Evolutionary conservation across 192 early-diverging fungal species (phyloP).

Genomic region (Entrophospora sp.): DNA sequence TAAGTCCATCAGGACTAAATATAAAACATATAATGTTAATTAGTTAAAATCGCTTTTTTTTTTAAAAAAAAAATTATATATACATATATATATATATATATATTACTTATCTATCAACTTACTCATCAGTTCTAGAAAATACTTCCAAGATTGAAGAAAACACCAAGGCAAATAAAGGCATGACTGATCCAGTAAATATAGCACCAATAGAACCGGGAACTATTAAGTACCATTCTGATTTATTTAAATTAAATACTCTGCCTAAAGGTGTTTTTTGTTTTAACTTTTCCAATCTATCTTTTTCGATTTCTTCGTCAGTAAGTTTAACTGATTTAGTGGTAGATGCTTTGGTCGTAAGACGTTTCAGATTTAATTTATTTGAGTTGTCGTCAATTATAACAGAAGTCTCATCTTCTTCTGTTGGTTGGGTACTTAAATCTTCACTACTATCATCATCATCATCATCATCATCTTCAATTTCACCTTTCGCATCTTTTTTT

Average conservation of each 20-base stretch:
- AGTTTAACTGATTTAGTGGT: conserved; percentile 36
- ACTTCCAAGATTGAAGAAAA: conserved; percentile 24
- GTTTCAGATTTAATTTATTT: conserved; percentile 24
- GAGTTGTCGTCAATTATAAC: conserved; percentile 15
- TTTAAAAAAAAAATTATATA: not conserved
- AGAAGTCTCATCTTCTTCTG: conserved; percentile 21
- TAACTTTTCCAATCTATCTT: conserved; percentile 26
- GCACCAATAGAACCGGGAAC: conserved; percentile 51
- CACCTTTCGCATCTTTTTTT: conserved; percentile 19
- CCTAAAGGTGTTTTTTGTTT: conserved; percentile 46
- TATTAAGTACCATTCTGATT: conserved; percentile 43
- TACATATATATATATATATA: conserved; percentile 43
- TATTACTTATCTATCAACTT: conserved; percentile 9
- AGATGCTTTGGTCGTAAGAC: conserved; percentile 31
- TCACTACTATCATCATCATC: not conserved
- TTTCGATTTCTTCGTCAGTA: conserved; percentile 28
- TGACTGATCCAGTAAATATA: conserved; percentile 59
- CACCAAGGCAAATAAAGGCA: conserved; percentile 72
- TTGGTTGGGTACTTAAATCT: too few species aligned
- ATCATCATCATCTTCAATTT: conserved; percentile 23
- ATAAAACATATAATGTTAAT: conserved; percentile 19
- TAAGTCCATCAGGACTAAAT: conserved; percentile 15
- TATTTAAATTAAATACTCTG: conserved; percentile 44
- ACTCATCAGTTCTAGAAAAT: conserved; percentile 2
- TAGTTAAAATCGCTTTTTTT: conserved; percentile 39